Percentiles rank a stretch among this genome's conserved stretches.
Conservation (phyloP, 176 grass and related monocot genomes). For the Avena sativa region DNA sequence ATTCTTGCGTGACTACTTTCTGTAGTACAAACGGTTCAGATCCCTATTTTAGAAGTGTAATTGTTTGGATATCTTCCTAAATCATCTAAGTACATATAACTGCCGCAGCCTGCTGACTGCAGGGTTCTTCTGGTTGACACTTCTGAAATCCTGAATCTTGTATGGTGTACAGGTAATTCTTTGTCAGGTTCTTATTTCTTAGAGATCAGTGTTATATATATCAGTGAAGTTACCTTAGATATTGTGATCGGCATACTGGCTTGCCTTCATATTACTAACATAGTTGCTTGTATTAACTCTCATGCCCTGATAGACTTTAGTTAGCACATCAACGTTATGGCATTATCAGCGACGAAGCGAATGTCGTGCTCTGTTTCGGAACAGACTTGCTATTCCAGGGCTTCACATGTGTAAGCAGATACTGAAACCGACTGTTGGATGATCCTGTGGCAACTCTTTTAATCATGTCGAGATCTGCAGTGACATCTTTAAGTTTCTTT, state of each 20-base stretch:
- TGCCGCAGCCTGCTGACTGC: neutral
- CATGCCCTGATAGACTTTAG: neutral
- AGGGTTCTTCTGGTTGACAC: neutral
- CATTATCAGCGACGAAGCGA: neutral
- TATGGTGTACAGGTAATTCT: neutral
- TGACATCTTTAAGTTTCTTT: neutral
- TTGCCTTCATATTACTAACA: no score
- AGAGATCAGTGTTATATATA: neutral
- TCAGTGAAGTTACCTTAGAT: neutral
- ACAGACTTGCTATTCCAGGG: slow-evolving; percentile 32
- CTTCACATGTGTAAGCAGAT: neutral
- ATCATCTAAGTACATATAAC: no score
- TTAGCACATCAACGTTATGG: neutral
- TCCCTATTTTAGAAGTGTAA: neutral
- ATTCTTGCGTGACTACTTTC: neutral
- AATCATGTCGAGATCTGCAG: slow-evolving; percentile 30
- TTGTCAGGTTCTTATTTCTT: neutral
- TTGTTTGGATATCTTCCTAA: no score
- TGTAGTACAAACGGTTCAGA: neutral
- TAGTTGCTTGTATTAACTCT: neutral
- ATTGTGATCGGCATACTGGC: no score
- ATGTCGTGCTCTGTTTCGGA: slow-evolving; percentile 19
- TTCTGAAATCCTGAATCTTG: neutral
- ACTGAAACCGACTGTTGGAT: neutral
- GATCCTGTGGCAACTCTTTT: neutral